Evolutionary conservation across 139 green algal species (phyloP).

Genomic region (Chlorella ohadii): DNA sequence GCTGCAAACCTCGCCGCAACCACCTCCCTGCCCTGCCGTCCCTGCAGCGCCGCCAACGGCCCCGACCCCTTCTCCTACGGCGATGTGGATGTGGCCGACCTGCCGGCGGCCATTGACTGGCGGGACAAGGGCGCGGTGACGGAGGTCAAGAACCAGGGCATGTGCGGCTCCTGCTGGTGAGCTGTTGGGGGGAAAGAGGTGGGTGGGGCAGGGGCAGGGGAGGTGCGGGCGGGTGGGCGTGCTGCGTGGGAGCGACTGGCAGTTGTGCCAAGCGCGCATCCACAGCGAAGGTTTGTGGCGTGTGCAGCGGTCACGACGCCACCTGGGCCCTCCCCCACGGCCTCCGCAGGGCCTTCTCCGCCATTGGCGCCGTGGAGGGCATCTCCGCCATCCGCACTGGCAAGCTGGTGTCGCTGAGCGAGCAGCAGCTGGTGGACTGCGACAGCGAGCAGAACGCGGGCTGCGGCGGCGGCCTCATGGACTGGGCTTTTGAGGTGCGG

Average conservation of each 20-base stretch:
- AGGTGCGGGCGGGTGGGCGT: too few relatives aligned
- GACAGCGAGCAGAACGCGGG: constrained; percentile 63
- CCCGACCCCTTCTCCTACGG: constrained; percentile 60
- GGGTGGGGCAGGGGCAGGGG: neutral
- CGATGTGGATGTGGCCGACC: constrained; percentile 29
- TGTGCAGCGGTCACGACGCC: too few relatives aligned
- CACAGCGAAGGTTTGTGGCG: too few relatives aligned
- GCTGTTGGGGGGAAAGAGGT: neutral
- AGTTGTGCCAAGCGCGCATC: too few relatives aligned
- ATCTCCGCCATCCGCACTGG: constrained; percentile 85
- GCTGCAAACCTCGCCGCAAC: neutral
- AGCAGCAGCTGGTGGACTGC: constrained; percentile 97
- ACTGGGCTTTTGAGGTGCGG: constrained; percentile 74
- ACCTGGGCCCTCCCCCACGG: too few relatives aligned
- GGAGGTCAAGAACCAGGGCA: constrained; percentile 93
- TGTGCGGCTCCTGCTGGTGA: constrained; percentile 12
- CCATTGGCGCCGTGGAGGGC: constrained; percentile 80
- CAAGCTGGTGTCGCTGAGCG: constrained; percentile 81
- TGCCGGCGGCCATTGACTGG: constrained; percentile 83
- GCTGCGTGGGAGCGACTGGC: too few relatives aligned
- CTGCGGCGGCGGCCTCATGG: constrained; percentile 61
- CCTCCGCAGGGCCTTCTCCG: constrained; percentile 79
- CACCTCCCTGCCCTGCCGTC: neutral
- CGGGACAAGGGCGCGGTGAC: constrained; percentile 82
- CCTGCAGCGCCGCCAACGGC: neutral